phyloP scores from a whole-genome alignment of 2,329 filamentous ascomycete genomes.

The Drechslerella dactyloides region DNA sequence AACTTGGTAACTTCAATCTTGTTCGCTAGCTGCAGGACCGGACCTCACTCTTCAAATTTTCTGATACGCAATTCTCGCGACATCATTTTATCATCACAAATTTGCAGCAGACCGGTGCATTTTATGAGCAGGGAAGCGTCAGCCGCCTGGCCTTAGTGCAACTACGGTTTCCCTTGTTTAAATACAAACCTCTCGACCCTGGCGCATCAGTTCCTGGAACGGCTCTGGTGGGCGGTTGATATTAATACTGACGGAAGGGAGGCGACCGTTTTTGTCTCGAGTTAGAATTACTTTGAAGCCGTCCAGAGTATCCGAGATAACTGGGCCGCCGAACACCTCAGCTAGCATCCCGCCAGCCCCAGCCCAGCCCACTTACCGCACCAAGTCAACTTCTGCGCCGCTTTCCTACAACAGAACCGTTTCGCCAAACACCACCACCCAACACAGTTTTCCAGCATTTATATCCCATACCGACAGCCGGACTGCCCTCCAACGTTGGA shows the following conservation, averaged over 20 bases:
- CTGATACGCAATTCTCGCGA: slow-evolving; percentile 51
- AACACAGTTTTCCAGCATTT: slow-evolving; percentile 37
- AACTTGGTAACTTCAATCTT: slow-evolving; percentile 13
- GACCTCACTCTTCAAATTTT: slow-evolving; percentile 5
- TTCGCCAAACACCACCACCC: slow-evolving; percentile 17
- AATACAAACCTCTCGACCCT: slow-evolving; percentile 30
- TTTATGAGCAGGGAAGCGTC: slow-evolving; percentile 41
- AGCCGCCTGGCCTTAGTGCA: slow-evolving; percentile 13
- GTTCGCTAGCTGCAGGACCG: slow-evolving; percentile 8
- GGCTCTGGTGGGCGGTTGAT: slow-evolving; percentile 32
- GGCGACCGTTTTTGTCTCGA: slow-evolving; percentile 27
- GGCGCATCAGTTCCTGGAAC: slow-evolving; percentile 25
- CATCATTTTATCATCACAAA: slow-evolving; percentile 30
- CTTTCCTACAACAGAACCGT: neutral
- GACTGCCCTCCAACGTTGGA: slow-evolving; percentile 1
- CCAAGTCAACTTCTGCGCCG: neutral
- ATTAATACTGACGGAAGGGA: slow-evolving; percentile 46
- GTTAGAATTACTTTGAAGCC: slow-evolving; percentile 15
- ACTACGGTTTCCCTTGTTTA: slow-evolving; percentile 41
- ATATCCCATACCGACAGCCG: slow-evolving; percentile 3
- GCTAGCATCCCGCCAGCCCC: neutral
- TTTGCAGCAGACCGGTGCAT: slow-evolving; percentile 21
- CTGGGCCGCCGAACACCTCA: neutral
- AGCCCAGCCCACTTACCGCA: neutral
- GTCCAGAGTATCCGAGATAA: slow-evolving; percentile 6